Conservation (phyloP, 1,284 basidiomycete species). For the Ustilago cynodontis region DNA sequence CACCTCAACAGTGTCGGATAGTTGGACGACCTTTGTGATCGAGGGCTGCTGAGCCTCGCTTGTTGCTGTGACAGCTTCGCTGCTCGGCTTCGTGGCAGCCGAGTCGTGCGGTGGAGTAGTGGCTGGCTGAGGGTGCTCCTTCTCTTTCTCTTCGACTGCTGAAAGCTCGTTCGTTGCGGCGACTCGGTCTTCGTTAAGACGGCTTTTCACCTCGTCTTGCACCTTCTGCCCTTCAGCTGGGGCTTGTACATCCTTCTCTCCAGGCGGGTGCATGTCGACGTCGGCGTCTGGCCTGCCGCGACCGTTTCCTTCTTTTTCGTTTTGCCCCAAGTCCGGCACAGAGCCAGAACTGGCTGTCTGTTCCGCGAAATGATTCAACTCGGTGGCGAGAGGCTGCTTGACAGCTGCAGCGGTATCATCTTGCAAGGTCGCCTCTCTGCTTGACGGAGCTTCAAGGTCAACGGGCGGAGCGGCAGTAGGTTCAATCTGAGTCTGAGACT, state of each 20-base stretch:
- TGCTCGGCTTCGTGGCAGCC: too few species aligned
- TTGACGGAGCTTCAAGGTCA: neutral
- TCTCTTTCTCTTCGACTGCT: neutral
- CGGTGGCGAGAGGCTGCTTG: neutral
- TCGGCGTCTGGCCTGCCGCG: neutral
- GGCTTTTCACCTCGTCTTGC: neutral
- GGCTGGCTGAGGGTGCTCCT: neutral
- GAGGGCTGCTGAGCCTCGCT: neutral
- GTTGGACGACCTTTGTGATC: neutral
- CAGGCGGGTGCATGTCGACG: neutral
- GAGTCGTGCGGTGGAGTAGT: neutral
- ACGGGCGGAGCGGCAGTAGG: neutral
- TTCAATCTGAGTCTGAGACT: conserved; percentile 39
- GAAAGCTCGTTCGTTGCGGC: neutral
- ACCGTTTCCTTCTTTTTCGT: neutral
- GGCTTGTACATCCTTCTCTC: neutral
- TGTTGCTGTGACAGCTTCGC: neutral
- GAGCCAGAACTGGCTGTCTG: neutral
- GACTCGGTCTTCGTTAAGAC: neutral
- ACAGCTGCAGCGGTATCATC: too few species aligned
- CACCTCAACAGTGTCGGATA: neutral
- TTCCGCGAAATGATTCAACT: neutral
- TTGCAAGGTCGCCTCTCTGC: neutral
- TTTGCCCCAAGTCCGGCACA: too few species aligned
- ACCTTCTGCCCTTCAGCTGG: neutral